Base-by-base conservation (phyloP, 78 protist genomes). In the Monosiga brevicollis region DNA sequence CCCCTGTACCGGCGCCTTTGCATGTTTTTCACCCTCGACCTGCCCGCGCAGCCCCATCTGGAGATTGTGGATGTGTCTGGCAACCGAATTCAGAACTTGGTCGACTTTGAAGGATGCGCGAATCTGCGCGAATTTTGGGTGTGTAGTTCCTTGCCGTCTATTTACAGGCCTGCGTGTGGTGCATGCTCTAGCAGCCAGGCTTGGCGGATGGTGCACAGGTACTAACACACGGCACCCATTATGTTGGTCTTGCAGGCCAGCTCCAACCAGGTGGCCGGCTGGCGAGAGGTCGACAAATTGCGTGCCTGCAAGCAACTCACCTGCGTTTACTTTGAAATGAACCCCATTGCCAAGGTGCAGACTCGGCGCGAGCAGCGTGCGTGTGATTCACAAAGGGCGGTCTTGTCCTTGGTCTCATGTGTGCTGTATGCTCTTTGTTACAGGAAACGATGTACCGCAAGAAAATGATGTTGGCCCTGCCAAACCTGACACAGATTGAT, bases 311-410 rank as follows among this genome's bases (percentile, higher is more conserved):
- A 10, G 32, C 26, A 35, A 11, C 38, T 79, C 24, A 24, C 1
- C 32, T 34, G 42, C 24, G 76, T 80, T 36, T 80, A 80, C 76
- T 39, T 80, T 36, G 83, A 80, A 38, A 39, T 37, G 76, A 80
- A 80, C 37, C 83, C 83, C 34, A n/a, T 79, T 35, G 71, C 82
- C 42, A 1, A 35, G n/a, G n/a, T n/a, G n/a, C n/a, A n/a, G n/a
- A n/a, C n/a, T n/a, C n/a, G n/a, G n/a, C n/a, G n/a, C n/a, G n/a
- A n/a, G n/a, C n/a, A n/a, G n/a, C n/a, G n/a, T n/a, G n/a, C n/a
- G n/a, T n/a, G n/a, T n/a, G n/a, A n/a, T n/a, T n/a, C n/a, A n/a
- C n/a, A n/a, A n/a, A n/a, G n/a, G n/a, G 78, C 78, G 70, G 70
- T 9, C 70, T 54, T 9, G 15, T 54, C 70, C 70, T 22, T 15